Evolutionary conservation across 176 grass and related monocot genomes (phyloP).

Genomic region (Cenchrus purpureus): DNA sequence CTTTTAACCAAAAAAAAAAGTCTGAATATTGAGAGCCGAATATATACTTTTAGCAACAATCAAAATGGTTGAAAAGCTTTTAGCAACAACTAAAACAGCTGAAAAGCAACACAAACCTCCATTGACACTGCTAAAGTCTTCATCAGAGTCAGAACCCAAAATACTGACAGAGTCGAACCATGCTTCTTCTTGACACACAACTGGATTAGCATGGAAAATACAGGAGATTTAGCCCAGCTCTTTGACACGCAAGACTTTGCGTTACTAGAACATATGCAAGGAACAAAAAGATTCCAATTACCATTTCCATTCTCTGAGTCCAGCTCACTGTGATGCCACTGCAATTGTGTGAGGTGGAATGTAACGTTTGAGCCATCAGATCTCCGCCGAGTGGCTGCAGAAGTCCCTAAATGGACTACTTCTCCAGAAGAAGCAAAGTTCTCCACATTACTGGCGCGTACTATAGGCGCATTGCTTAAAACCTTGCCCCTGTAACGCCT

Average conservation of each 20-base stretch:
- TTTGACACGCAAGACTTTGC: background rate
- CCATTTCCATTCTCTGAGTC: slow-evolving; percentile 76
- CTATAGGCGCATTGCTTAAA: slow-evolving; percentile 53
- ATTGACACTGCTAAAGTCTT: slow-evolving; percentile 89
- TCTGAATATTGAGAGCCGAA: background rate
- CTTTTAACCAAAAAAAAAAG: background rate
- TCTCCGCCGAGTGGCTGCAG: slow-evolving; percentile 43
- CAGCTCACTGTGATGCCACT: slow-evolving; percentile 90
- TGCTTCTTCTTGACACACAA: slow-evolving; percentile 87
- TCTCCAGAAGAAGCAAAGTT: slow-evolving; percentile 47
- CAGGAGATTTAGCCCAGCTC: background rate
- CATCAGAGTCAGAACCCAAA: slow-evolving; percentile 91
- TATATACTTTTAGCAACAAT: slow-evolving; percentile 1
- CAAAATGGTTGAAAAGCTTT: slow-evolving; percentile 19
- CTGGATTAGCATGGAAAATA: slow-evolving; percentile 48
- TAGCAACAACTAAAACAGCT: slow-evolving; percentile 19
- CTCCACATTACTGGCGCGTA: slow-evolving; percentile 49
- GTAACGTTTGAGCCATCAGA: slow-evolving; percentile 72
- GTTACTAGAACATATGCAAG: slow-evolving; percentile 15
- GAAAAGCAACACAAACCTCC: slow-evolving; percentile 65
- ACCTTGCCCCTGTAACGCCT: slow-evolving; percentile 65
- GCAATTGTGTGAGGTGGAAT: slow-evolving; percentile 86
- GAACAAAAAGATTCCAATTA: slow-evolving; percentile 39
- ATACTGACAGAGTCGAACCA: slow-evolving; percentile 93
- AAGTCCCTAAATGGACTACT: slow-evolving; percentile 57